Conservation (phyloP, 352 stramenopile genomes). For the Phytophthora idaei region DNA sequence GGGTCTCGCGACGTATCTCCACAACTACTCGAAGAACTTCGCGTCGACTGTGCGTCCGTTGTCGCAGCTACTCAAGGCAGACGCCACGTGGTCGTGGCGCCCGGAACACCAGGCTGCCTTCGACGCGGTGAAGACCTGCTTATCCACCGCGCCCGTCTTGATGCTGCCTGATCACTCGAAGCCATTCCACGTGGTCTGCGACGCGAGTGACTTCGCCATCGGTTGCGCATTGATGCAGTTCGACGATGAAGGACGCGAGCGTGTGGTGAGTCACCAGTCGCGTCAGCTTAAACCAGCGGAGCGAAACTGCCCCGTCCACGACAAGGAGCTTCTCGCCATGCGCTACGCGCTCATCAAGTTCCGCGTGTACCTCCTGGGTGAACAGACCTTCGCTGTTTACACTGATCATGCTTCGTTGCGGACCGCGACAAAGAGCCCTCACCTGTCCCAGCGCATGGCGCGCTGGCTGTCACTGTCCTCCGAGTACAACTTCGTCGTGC, state of each 20-base stretch:
- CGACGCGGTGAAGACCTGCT: not conserved
- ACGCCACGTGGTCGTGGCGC: not conserved
- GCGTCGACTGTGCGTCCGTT: not conserved
- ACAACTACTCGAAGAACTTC: not conserved
- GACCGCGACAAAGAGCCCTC: not conserved
- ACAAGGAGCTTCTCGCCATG: too few relatives aligned
- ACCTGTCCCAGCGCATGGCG: not conserved
- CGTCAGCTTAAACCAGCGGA: not conserved
- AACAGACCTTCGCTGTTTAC: too few relatives aligned
- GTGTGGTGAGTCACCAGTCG: not conserved
- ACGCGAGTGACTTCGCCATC: not conserved
- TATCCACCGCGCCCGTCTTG: not conserved
- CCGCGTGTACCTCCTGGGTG: too few relatives aligned
- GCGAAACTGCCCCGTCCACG: too few relatives aligned
- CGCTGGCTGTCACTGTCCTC: not conserved
- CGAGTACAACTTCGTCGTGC: not conserved
- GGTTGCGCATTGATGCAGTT: not conserved
- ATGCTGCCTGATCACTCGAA: not conserved
- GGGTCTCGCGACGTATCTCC: not conserved
- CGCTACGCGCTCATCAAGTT: too few relatives aligned
- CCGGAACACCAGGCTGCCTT: not conserved
- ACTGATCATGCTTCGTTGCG: not conserved
- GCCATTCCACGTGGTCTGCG: not conserved
- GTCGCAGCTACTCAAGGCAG: not conserved
- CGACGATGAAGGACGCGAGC: not conserved